Evolutionary conservation across 208 protist genomes (phyloP), one percentile per base, ranked within the genome.

Genomic region (Acanthamoeba healyi): DNA sequence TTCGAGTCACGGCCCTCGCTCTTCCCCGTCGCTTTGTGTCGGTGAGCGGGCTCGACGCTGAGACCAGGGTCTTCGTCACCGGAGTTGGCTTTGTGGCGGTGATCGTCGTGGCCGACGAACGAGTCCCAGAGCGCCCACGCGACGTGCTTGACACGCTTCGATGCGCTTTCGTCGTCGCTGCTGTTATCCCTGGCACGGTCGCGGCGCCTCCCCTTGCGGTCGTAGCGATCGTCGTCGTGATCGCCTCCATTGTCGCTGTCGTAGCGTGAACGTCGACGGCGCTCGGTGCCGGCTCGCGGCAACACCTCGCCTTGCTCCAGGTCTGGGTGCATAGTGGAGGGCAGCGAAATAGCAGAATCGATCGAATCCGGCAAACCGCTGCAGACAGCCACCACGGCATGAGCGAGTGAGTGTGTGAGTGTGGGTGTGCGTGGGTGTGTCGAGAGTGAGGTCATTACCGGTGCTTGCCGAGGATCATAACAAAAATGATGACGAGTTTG

Each of bases 391-490:
- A 22, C 12, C 54, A 61, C 12, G 54, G n/a, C 29, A 40, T 32
- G 1, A 10, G 17, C 1, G 61, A 12, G 24, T 70, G 10, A 70
- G 61, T 24, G 9, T 70, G 61, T 34, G 46, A 4, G 44, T 49
- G 44, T 49, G 44, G 44, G 4, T 12, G 44, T 51, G 46, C 17
- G 46, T 51, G 2, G 46, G 46, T 51, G 46, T 51, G 46, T 51
- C 46, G 46, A 19, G 46, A 38, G 63, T 32, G 51, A 34, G 63
- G 15, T 12, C 54, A 22, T 32, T 89, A 89, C 81, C 87, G 19
- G 58, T 92, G 87, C 63, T 56, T 92, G 54, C 87, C 87, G n/a
- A 92, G 54, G 22, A 92, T 79, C 87, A 92, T 92, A 36, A 92
- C 29, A 17, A 92, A 70, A 2, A 77, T 77, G 58, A 92, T n/a